Conservation (phyloP, 2,329 filamentous ascomycete species). For the Penicillium sp. region DNA sequence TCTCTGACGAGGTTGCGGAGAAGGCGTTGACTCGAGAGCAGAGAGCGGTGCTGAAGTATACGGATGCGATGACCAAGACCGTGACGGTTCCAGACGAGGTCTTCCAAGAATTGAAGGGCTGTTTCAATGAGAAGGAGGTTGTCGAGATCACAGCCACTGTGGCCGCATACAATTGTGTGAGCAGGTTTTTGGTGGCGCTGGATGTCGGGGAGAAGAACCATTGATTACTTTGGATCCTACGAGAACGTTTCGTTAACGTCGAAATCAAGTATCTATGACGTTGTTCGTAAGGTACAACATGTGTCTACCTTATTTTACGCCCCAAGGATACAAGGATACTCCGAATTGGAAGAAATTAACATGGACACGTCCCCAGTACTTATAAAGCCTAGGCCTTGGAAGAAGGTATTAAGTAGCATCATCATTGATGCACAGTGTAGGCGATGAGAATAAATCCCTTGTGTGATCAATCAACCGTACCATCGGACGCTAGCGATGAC, state of each 20-base stretch:
- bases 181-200: conserved; percentile 76
- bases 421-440: background rate
- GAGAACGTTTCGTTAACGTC: background rate
- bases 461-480: background rate
- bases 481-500: background rate
- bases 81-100: conserved; percentile 68
- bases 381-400: background rate
- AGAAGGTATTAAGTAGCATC: background rate
- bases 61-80: conserved; percentile 79
- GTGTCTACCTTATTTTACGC: background rate
- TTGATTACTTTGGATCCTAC: background rate
- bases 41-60: conserved; percentile 68
- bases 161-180: conserved; percentile 81
- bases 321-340: background rate
- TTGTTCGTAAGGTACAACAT: background rate
- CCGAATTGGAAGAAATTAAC: background rate
- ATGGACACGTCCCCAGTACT: background rate
- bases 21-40: conserved; percentile 56
- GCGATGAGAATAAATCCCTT: background rate
- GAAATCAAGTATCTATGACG: background rate
- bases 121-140: conserved; percentile 68
- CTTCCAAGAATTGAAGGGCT: conserved; percentile 60
- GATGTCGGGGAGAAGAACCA: conserved; percentile 56
- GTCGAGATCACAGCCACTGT: conserved; percentile 79
- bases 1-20: conserved; percentile 24